These are phyloP conservation scores for Pestalotiopsis sp. DNA, from an alignment of 2,329 filamentous ascomycete species.

Conservation along the genomic window DNA sequence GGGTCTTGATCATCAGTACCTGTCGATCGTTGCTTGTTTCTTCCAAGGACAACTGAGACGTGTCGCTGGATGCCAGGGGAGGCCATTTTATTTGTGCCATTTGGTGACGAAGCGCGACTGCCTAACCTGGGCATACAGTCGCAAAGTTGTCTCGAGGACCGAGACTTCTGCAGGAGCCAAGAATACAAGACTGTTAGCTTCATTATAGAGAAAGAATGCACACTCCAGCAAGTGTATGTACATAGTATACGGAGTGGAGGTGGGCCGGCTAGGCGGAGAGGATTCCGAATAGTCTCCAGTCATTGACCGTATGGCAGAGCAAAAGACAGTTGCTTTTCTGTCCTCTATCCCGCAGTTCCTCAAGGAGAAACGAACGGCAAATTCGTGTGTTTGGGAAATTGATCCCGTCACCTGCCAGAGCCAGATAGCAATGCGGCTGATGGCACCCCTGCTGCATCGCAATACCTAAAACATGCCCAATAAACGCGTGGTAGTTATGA, in stretches of 20 bases:
- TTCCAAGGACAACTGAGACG: not conserved
- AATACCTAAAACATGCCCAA: not conserved
- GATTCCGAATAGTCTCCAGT: too few species aligned
- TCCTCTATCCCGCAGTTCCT: too few species aligned
- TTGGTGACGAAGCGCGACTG: not conserved
- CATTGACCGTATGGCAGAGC: too few species aligned
- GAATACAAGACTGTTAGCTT: too few species aligned
- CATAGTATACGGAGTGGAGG: too few species aligned
- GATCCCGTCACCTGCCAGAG: slow-evolving; percentile 1
- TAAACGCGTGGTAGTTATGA: not conserved
- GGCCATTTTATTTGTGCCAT: not conserved
- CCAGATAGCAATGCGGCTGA: slow-evolving; percentile 2
- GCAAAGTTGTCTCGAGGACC: not conserved
- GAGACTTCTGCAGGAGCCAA: not conserved
- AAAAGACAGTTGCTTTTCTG: too few species aligned
- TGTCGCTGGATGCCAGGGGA: not conserved
- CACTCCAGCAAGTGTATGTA: too few species aligned
- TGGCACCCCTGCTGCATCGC: not conserved
- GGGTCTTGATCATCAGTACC: not conserved
- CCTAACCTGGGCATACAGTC: not conserved
- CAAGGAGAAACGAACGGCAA: not conserved
- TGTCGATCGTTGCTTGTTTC: not conserved
- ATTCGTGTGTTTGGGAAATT: not conserved
- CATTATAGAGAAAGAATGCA: too few species aligned
- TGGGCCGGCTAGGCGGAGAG: too few species aligned